These are phyloP conservation scores for Hyaloperonospora arabidopsidis DNA, from an alignment of 352 stramenopile genomes.

Conservation along the genomic window DNA sequence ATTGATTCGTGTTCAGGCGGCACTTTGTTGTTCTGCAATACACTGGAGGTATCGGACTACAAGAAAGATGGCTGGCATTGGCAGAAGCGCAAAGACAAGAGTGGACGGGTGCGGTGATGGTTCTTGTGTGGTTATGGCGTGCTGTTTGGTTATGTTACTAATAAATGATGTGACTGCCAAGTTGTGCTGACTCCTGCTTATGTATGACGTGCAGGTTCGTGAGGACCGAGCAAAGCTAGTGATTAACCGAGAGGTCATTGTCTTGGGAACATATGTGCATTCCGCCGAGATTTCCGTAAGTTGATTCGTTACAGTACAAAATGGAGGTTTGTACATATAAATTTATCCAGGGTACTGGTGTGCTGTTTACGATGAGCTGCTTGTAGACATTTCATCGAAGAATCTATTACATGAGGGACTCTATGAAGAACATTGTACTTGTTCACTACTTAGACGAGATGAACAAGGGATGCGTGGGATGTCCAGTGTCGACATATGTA, in stretches of 20 bases:
- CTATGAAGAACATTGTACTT: conserved; percentile 60
- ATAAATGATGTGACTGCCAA: no score
- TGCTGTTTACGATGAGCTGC: neutral
- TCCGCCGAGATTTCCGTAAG: conserved; percentile 59
- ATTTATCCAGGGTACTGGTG: neutral
- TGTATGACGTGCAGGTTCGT: conserved; percentile 33
- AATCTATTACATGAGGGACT: conserved; percentile 73
- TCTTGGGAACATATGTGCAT: conserved; percentile 79
- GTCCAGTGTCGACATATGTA: conserved; percentile 1
- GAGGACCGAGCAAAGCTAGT: conserved; percentile 82
- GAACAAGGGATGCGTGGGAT: conserved; percentile 31
- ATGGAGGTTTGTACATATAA: neutral
- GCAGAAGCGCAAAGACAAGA: conserved; percentile 84
- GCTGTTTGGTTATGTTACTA: no score
- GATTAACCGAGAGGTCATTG: conserved; percentile 74
- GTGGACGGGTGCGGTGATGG: conserved; percentile 36
- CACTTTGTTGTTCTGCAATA: conserved; percentile 65
- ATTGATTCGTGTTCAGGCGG: conserved; percentile 37
- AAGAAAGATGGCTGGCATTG: conserved; percentile 83
- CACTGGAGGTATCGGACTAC: conserved; percentile 51
- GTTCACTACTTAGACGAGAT: conserved; percentile 84
- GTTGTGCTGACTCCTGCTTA: neutral
- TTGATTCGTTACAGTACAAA: conserved; percentile 1
- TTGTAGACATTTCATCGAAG: conserved; percentile 72
- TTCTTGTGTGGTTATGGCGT: neutral